These are phyloP conservation scores for Onygenales sp. DNA, from an alignment of 2,329 filamentous ascomycete genomes.

Conservation along the genomic window DNA sequence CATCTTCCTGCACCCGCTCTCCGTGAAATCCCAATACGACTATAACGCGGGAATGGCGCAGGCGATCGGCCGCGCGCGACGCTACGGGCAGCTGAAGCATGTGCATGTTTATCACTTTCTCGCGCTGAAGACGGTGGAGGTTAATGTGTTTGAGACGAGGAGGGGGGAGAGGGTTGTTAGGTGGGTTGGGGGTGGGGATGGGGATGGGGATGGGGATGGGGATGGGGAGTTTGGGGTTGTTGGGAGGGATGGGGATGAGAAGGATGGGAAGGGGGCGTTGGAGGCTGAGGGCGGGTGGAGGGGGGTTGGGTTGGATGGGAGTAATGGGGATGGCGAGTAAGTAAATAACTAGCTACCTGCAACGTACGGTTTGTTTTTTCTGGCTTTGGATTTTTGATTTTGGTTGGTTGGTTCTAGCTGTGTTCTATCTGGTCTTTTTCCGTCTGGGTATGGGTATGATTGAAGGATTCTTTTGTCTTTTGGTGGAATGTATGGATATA, in stretches of 20 bases:
- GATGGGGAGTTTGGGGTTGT: conserved; percentile 19
- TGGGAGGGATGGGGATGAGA: conserved; percentile 13
- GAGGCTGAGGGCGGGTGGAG: conserved; percentile 17
- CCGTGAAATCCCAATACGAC: conserved; percentile 40
- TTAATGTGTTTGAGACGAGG: conserved; percentile 33
- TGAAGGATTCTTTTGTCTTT: no score
- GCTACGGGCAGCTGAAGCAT: conserved; percentile 48
- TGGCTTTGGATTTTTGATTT: background rate
- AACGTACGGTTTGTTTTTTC: background rate
- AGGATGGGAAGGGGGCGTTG: conserved; percentile 12
- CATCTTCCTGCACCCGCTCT: conserved; percentile 51
- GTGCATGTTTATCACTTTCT: conserved; percentile 50
- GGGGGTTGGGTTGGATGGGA: conserved; percentile 19
- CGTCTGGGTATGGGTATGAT: no score
- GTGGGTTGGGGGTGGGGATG: conserved; percentile 18
- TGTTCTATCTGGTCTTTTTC: no score
- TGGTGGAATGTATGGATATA: no score
- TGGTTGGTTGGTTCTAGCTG: no score
- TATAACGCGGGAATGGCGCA: conserved; percentile 54
- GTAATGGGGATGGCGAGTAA: conserved; percentile 11
- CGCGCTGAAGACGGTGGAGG: conserved; percentile 35
- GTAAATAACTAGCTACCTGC: background rate
- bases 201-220: conserved; percentile 11
- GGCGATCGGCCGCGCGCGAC: conserved; percentile 50
- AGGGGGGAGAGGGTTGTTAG: conserved; percentile 21